Percentiles rank a stretch among this genome's conserved stretches.
Conservation (phyloP, 352 stramenopile genomes). For the Elongisporangium anandrum region DNA sequence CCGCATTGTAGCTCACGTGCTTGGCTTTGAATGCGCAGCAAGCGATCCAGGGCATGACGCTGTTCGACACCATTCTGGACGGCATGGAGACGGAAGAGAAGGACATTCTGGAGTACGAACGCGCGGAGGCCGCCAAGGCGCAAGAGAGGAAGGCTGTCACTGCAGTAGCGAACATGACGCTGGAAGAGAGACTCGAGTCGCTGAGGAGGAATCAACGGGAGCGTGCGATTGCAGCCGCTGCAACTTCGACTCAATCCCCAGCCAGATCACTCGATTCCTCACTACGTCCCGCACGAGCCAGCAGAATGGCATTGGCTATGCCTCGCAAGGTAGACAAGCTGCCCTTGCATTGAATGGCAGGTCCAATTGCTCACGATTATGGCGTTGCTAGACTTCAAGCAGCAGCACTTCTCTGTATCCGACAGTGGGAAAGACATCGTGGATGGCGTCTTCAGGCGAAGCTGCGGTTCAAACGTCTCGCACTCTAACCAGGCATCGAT, state of each 20-base stretch:
- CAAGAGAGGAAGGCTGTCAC: conserved; percentile 12
- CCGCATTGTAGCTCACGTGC: not conserved
- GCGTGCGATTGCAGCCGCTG: too few species aligned
- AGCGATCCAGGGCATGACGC: conserved; percentile 48
- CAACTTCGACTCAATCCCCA: too few species aligned
- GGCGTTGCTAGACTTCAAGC: not conserved
- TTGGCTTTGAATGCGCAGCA: conserved; percentile 30
- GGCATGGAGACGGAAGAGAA: conserved; percentile 70
- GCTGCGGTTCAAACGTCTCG: not conserved
- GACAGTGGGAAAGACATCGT: conserved; percentile 52
- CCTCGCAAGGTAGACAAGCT: too few species aligned
- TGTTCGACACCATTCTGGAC: conserved; percentile 78
- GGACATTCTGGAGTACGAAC: conserved; percentile 55
- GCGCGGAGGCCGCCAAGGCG: conserved; percentile 22
- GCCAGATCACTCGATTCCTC: too few species aligned
- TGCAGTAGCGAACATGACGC: conserved; percentile 15
- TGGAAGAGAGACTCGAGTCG: conserved; percentile 50
- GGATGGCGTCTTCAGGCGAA: conserved; percentile 29
- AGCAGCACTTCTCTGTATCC: conserved; percentile 29
- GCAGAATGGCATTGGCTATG: too few species aligned
- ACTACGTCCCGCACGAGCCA: too few species aligned
- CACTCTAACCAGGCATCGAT: conserved; percentile 41
- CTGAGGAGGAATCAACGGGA: conserved; percentile 17
- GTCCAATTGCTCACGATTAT: not conserved
- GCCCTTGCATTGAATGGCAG: too few species aligned